These are phyloP conservation scores for Boeremia lycopersici DNA, from an alignment of 2,329 filamentous ascomycete species.

Conservation along the genomic window DNA sequence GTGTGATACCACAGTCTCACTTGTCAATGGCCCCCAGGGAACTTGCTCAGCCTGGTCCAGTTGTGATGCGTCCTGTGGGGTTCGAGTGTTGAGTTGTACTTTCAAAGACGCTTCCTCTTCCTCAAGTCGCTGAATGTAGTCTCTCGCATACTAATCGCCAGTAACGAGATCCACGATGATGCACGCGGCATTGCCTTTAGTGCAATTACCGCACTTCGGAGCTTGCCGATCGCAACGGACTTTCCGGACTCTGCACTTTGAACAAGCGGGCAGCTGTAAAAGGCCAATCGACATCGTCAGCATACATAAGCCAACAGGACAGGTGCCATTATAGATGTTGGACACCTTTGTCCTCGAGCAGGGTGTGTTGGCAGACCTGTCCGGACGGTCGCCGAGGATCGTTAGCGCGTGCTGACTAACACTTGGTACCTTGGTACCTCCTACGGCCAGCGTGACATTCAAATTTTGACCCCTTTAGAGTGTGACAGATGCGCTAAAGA, in stretches of 20 bases:
- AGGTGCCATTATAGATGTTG: background rate
- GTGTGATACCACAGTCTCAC: slow-evolving; percentile 9
- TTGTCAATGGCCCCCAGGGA: slow-evolving; percentile 11
- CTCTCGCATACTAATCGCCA: slow-evolving; percentile 21
- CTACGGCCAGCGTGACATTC: too few relatives aligned
- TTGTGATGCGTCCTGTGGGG: background rate
- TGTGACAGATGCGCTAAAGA: too few relatives aligned
- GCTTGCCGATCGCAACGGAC: slow-evolving; percentile 21
- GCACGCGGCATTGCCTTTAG: slow-evolving; percentile 18
- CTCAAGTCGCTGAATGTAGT: slow-evolving; percentile 19
- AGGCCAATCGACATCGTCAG: background rate
- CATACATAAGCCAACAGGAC: background rate
- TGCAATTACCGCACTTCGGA: slow-evolving; percentile 23
- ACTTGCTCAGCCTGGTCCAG: slow-evolving; percentile 4
- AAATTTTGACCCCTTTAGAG: too few relatives aligned
- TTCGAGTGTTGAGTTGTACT: background rate
- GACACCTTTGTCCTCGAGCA: background rate
- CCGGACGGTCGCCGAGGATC: too few relatives aligned
- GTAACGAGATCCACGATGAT: slow-evolving; percentile 20
- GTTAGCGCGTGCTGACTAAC: too few relatives aligned
- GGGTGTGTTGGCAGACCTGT: background rate
- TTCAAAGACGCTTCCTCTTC: slow-evolving; percentile 13
- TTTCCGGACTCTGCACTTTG: slow-evolving; percentile 23
- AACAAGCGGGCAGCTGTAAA: slow-evolving; percentile 17
- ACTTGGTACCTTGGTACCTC: too few relatives aligned